phyloP scores from a whole-genome alignment of 305 asterid species.

The Euphrasia arctica region DNA sequence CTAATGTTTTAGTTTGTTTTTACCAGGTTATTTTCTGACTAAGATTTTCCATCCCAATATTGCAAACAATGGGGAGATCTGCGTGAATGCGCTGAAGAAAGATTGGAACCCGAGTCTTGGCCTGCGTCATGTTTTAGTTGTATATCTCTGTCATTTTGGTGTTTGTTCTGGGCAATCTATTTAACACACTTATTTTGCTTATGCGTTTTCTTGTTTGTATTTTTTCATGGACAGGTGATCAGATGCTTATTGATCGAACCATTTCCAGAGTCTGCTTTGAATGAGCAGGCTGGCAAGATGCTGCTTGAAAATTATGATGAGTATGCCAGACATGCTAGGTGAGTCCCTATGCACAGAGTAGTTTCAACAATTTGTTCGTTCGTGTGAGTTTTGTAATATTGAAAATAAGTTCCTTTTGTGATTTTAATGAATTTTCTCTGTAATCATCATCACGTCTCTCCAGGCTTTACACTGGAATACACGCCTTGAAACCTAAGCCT shows the following conservation, averaged over 20 bases:
- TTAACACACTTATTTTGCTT: background rate
- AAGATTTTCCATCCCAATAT: slow-evolving; percentile 97
- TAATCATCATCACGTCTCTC: slow-evolving; percentile 10
- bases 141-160: slow-evolving; percentile 33
- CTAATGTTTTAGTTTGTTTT: slow-evolving; percentile 11
- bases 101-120: slow-evolving; percentile 97
- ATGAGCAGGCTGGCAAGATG: slow-evolving; percentile 99
- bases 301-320: slow-evolving; percentile 90
- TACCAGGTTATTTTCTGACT: slow-evolving; percentile 84
- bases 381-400: no score
- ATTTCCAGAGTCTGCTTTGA: slow-evolving; percentile 96
- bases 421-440: background rate
- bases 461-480: slow-evolving; percentile 83
- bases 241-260: slow-evolving; percentile 97
- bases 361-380: no score
- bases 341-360: slow-evolving; percentile 13
- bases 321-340: slow-evolving; percentile 92
- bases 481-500: slow-evolving; percentile 77
- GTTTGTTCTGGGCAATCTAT: background rate
- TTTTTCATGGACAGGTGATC: slow-evolving; percentile 58
- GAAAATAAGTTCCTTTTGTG: background rate
- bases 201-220: background rate
- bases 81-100: slow-evolving; percentile 93
- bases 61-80: slow-evolving; percentile 81
- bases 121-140: slow-evolving; percentile 83